Evolutionary conservation across 257 asterid species (phyloP), one percentile per base, ranked within the genome.

Genomic region (Przewalskia tangutica): DNA sequence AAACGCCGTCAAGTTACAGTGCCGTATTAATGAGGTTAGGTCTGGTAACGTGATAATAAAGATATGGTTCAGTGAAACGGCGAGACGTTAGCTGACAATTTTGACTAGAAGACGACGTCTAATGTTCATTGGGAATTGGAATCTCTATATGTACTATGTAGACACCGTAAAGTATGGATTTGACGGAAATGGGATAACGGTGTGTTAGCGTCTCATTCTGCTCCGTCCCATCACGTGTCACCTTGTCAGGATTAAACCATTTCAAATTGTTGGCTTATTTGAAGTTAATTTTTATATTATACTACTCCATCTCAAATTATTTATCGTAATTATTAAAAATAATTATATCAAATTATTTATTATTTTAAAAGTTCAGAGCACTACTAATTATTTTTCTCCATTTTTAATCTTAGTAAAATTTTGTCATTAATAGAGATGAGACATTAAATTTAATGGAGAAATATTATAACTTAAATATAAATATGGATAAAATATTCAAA

Each of bases 11-110:
- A 20, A 13, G 79, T 73, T 62, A 23, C 62, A 50, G 46, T 75
- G 1, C 4, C 27, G 16, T 75, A 75, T 50, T 75, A 75, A 75
- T 50, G 62, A 13, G 80, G 80, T 16, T 75, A 20, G 8, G 32
- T 27, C 79, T 12, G 40, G 4, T 79, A 83, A 83, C 85, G 88
- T 84, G 86, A 81, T 81, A 77, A 82, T 85, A 73, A 82, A 84
- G 85, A 44, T 85, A 83, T 14, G 34, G 71, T 12, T 50, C 27
- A 27, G 62, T 50, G 83, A 75, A 83, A 59, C 86, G 89, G 85
- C 89, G 84, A 83, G 75, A 67, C 86, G 87, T 84, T 86, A 62
- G 89, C 86, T 84, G 86, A 77, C 88, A 54, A 66, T 13, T 48
- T 75, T 75, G 46, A 75, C 62, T 75, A 50, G 12, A 6, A 20